A percentile compares a stretch with the other conserved stretches of the same genome.
These are phyloP conservation scores for Dictyostelium purpureum DNA, from an alignment of 78 protist species.

Conservation along the genomic window DNA sequence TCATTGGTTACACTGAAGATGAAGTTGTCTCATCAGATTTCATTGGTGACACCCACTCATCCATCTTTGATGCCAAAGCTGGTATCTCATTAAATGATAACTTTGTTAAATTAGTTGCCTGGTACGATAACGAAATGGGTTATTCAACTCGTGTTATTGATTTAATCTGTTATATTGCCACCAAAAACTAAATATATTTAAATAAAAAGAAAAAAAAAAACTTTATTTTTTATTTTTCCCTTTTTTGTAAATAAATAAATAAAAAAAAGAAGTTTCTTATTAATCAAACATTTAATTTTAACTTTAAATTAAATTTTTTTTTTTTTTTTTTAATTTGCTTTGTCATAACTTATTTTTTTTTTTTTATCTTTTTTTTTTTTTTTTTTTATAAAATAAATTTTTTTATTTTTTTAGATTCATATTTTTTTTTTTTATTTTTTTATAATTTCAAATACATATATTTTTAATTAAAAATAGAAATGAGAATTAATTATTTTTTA, in stretches of 20 bases:
- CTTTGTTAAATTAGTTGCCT: conserved; percentile 98
- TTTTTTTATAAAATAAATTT: neutral
- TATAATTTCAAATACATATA: no score
- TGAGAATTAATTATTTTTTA: neutral
- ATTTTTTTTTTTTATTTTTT: no score
- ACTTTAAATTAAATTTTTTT: neutral
- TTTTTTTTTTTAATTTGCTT: neutral
- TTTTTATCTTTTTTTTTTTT: neutral
- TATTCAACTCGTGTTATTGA: conserved; percentile 97
- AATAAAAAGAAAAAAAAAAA: neutral
- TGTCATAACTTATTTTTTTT: neutral
- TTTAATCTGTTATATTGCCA: conserved; percentile 85
- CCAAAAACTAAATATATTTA: conserved; percentile 6
- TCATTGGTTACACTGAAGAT: conserved; percentile 98
- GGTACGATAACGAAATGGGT: conserved; percentile 99
- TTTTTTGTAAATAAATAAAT: neutral
- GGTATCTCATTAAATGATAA: conserved; percentile 95
- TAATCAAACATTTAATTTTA: neutral
- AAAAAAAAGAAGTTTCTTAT: neutral
- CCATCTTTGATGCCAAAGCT: conserved; percentile 98
- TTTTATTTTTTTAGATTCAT: neutral
- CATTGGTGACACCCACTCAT: conserved; percentile 91
- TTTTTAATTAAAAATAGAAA: neutral
- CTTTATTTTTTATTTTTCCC: neutral
- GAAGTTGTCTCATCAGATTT: conserved; percentile 98